Evolutionary conservation across 2,329 filamentous ascomycete genomes (phyloP).

Genomic region (Emergomyces pasteurianus): DNA sequence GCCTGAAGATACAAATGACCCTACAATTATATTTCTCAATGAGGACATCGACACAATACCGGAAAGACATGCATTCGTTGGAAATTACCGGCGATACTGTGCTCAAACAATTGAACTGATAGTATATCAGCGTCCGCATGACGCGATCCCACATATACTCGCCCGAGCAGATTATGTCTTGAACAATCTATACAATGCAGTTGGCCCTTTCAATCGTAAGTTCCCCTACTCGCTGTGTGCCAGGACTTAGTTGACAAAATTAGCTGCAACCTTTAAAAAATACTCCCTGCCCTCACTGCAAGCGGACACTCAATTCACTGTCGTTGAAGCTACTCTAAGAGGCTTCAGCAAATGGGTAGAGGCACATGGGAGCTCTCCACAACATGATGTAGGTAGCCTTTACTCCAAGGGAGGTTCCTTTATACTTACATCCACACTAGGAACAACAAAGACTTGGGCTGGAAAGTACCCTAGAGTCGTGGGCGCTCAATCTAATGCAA

Average conservation of each 20-base stretch:
- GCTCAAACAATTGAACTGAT: constrained; percentile 77
- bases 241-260: background rate
- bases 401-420: background rate
- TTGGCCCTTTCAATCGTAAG: constrained; percentile 55
- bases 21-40: constrained; percentile 68
- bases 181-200: constrained; percentile 60
- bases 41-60: constrained; percentile 94
- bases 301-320: constrained; percentile 79
- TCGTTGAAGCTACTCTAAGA: constrained; percentile 78
- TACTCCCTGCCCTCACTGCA: constrained; percentile 42
- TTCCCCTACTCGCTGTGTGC: constrained; percentile 4
- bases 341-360: constrained; percentile 74
- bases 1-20: constrained; percentile 67
- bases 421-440: constrained; percentile 11
- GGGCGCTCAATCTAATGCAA: constrained; percentile 31
- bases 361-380: constrained; percentile 39
- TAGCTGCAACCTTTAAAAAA: constrained; percentile 29
- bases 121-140: constrained; percentile 66
- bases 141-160: constrained; percentile 83
- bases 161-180: constrained; percentile 62
- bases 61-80: constrained; percentile 86
- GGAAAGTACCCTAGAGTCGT: constrained; percentile 29
- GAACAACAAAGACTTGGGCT: constrained; percentile 27
- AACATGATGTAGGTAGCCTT: constrained; percentile 32
- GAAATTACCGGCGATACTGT: constrained; percentile 89